Conservation (phyloP, 2,329 filamentous ascomycete species). For the Elsinoe australis region DNA sequence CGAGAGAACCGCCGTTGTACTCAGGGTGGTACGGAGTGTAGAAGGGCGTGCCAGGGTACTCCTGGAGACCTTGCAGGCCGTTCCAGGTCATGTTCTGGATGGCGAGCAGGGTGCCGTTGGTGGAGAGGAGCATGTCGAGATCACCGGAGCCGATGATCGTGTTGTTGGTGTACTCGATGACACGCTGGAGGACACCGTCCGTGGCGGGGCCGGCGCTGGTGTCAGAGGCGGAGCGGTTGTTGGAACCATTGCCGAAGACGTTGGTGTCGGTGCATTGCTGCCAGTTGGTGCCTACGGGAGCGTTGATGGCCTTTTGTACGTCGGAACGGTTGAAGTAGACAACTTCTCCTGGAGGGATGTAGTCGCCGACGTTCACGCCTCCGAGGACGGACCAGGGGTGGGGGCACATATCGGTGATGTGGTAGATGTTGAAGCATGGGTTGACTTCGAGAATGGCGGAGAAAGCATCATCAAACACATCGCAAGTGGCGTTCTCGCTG, state of each 20-base stretch:
- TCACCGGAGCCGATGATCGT: constrained; percentile 44
- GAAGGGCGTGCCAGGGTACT: constrained; percentile 35
- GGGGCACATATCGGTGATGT: constrained; percentile 32
- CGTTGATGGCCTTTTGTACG: constrained; percentile 45
- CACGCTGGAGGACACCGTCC: constrained; percentile 37
- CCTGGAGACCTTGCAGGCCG: constrained; percentile 41
- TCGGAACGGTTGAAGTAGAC: constrained; percentile 47
- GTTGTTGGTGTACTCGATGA: constrained; percentile 47
- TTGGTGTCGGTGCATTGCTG: constrained; percentile 33
- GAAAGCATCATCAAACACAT: constrained; percentile 36
- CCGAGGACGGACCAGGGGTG: constrained; percentile 20
- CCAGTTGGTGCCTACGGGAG: constrained; percentile 30
- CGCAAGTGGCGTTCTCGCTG: constrained; percentile 29
- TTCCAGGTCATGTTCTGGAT: constrained; percentile 51
- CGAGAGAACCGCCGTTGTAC: constrained; percentile 34
- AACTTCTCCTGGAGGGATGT: constrained; percentile 15
- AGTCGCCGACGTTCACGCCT: constrained; percentile 20
- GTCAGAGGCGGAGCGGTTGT: constrained; percentile 27
- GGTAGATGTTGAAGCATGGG: constrained; percentile 68
- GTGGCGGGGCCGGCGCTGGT: constrained; percentile 31
- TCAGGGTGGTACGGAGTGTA: constrained; percentile 41
- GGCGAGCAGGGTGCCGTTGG: constrained; percentile 46
- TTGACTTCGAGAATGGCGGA: constrained; percentile 44
- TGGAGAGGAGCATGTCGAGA: constrained; percentile 43
- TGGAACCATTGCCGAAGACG: constrained; percentile 23